Conservation (phyloP, 495 filamentous ascomycete species). For the Talaromyces nanjingensis region DNA sequence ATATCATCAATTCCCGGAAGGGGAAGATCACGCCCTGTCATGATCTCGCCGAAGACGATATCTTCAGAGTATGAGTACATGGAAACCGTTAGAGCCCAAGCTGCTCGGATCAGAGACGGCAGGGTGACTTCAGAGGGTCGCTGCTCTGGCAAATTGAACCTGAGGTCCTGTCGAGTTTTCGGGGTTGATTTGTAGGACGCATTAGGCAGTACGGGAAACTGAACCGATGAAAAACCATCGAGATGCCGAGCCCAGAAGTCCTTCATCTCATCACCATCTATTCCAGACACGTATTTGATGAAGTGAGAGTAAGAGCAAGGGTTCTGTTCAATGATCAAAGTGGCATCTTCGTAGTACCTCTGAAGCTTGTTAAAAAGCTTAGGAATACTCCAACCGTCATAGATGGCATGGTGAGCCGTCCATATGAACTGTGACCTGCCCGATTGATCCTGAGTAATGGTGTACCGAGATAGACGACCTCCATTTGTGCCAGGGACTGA, state of each 20-base stretch:
- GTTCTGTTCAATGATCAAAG: background rate
- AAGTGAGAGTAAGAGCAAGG: slow-evolving; percentile 16
- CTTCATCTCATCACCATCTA: slow-evolving; percentile 15
- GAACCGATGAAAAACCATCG: slow-evolving; percentile 28
- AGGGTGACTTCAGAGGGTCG: slow-evolving; percentile 29
- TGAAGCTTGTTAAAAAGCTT: slow-evolving; percentile 27
- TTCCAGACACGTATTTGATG: slow-evolving; percentile 18
- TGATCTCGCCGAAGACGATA: slow-evolving; percentile 41
- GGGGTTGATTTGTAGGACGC: slow-evolving; percentile 38
- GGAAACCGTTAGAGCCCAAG: slow-evolving; percentile 45
- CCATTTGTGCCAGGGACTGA: slow-evolving; percentile 35
- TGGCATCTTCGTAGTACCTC: slow-evolving; percentile 13
- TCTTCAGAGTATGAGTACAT: slow-evolving; percentile 39
- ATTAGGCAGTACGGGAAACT: slow-evolving; percentile 42
- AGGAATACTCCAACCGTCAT: slow-evolving; percentile 53
- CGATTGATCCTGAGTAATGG: slow-evolving; percentile 18
- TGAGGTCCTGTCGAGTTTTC: slow-evolving; percentile 35
- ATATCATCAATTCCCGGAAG: slow-evolving; percentile 27
- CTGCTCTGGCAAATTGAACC: slow-evolving; percentile 25
- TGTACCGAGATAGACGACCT: slow-evolving; percentile 36
- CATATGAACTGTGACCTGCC: slow-evolving; percentile 33
- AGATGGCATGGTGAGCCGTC: slow-evolving; percentile 54
- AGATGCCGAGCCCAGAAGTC: slow-evolving; percentile 29
- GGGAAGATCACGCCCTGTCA: slow-evolving; percentile 29
- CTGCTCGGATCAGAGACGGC: slow-evolving; percentile 43